These are phyloP conservation scores for Botrytis tulipae DNA, from an alignment of 2,329 filamentous ascomycete species.

Conservation along the genomic window DNA sequence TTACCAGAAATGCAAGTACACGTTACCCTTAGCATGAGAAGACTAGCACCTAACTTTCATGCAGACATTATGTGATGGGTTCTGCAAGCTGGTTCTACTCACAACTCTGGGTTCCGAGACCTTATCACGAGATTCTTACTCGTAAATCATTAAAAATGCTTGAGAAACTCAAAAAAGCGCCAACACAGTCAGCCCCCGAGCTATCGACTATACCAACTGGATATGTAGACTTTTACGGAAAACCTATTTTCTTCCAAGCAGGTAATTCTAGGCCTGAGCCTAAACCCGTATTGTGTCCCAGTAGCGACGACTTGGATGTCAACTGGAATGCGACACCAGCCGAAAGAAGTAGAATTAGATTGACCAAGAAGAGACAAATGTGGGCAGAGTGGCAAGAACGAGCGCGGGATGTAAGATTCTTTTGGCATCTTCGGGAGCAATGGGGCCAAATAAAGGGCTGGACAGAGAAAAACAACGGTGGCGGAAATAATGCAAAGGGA, in stretches of 20 bases:
- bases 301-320: neutral
- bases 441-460: neutral
- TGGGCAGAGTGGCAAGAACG: neutral
- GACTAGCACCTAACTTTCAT: neutral
- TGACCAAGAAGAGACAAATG: neutral
- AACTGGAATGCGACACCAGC: neutral
- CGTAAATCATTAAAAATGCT: neutral
- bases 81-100: neutral
- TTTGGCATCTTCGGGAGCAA: neutral
- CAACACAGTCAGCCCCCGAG: neutral
- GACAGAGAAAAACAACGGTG: neutral
- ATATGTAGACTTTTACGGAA: neutral
- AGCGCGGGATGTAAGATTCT: neutral
- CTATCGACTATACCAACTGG: neutral
- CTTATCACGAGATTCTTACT: neutral
- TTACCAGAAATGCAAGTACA: neutral
- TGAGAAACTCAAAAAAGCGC: neutral
- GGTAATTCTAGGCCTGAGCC: neutral
- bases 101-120: neutral
- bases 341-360: neutral
- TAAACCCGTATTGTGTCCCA: neutral
- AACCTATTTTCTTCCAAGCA: neutral
- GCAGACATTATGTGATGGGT: neutral
- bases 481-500: neutral
- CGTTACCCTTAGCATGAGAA: accelerated